phyloP scores from a whole-genome alignment of 176 grass and related monocot species.

The Dendrocalamus sinicus region DNA sequence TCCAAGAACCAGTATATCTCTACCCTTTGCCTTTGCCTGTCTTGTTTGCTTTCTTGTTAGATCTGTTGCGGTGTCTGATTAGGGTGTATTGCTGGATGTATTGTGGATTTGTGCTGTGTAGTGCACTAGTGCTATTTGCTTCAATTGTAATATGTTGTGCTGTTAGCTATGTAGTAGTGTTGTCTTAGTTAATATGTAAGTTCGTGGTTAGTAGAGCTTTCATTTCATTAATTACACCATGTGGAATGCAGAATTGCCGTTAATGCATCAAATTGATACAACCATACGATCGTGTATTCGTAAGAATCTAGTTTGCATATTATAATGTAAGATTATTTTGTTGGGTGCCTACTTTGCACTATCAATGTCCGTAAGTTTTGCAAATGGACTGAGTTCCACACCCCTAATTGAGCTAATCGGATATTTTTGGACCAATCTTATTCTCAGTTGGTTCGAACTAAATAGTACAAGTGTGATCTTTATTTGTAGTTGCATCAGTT shows the following conservation, averaged over 20 bases:
- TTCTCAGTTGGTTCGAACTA: slow-evolving; percentile 21
- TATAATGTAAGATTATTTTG: not conserved
- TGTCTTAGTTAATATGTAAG: not conserved
- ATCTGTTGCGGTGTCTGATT: not conserved
- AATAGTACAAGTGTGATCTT: not conserved
- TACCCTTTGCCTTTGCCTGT: not conserved
- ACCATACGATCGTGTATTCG: not conserved
- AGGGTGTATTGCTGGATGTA: not conserved
- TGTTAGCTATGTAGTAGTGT: not conserved
- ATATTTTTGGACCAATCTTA: not conserved
- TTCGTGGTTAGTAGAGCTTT: not conserved
- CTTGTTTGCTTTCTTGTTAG: not conserved
- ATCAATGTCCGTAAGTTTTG: not conserved
- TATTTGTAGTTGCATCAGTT: too few relatives aligned
- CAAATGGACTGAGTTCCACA: slow-evolving; percentile 1
- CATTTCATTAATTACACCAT: not conserved
- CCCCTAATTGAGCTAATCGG: slow-evolving; percentile 22
- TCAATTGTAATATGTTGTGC: not conserved
- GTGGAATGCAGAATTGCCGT: not conserved
- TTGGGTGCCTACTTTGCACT: not conserved
- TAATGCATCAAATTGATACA: not conserved
- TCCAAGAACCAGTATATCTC: slow-evolving; percentile 57
- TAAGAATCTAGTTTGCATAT: not conserved
- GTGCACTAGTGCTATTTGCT: not conserved
- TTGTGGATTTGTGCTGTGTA: not conserved